Evolutionary conservation across 306 rosid genomes (phyloP).

Genomic region (Inga oerstediana): DNA sequence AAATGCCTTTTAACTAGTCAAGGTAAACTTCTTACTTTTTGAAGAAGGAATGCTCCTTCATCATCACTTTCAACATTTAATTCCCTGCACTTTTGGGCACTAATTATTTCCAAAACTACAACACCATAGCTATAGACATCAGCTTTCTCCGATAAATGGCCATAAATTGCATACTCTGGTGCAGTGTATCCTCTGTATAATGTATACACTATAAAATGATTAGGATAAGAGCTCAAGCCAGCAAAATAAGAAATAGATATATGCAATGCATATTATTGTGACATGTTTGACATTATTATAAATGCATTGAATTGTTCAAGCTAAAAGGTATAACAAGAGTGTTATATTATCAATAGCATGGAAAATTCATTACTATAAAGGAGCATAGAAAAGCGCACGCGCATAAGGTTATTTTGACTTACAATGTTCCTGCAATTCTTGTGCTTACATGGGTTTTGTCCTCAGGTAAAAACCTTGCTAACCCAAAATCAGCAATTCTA

Average conservation of each 20-base stretch:
- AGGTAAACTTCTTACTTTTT: conserved; percentile 37
- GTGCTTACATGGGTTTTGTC: conserved; percentile 48
- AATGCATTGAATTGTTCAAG: background rate
- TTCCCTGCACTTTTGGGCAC: conserved; percentile 44
- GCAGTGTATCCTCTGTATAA: conserved; percentile 46
- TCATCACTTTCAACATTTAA: conserved; percentile 2
- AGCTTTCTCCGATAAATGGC: conserved; percentile 51
- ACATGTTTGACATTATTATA: background rate
- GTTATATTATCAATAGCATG: background rate
- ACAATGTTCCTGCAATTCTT: conserved; percentile 53
- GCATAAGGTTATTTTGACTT: background rate
- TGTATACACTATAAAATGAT: too few species aligned
- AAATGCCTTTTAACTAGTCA: background rate
- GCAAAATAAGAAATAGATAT: background rate
- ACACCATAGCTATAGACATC: conserved; percentile 54
- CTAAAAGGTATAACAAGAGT: background rate
- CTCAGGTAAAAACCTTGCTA: conserved; percentile 48
- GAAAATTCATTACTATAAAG: background rate
- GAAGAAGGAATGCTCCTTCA: conserved; percentile 43
- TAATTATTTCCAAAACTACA: conserved; percentile 47
- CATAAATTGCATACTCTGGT: conserved; percentile 56
- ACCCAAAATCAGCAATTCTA: conserved; percentile 50
- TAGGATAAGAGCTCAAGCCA: background rate
- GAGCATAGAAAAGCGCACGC: background rate
- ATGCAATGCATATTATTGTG: background rate